Evolutionary conservation across 805 yeast genomes (phyloP), one percentile per base, ranked within the genome.

Genomic region (Jamesozyma jinghongensis): DNA sequence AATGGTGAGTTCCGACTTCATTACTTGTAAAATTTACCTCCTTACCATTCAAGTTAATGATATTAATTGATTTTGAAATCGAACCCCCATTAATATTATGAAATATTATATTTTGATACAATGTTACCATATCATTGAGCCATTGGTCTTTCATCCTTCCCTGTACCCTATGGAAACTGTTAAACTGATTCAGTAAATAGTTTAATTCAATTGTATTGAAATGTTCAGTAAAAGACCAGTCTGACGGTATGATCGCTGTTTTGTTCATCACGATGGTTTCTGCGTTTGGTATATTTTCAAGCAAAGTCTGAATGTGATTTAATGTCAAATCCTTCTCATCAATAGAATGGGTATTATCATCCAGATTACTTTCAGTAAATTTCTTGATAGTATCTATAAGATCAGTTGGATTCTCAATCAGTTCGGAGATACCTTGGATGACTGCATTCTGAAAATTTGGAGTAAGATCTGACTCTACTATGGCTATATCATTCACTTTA

Each of bases 381-480:
- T 11, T 10, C 12, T 18, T 25, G 19, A 36, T 38, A 12, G 69
- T 51, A 3, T 65, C 66, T 51, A 67, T 69, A 16, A 66, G 46
- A 20, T 54, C 43, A 36, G 62, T 62, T 52, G 61, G 62, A 26
- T 51, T 29, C 12, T 67, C 64, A 1, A 81, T 47, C 10, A 72
- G 50, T 14, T 62, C 50, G 41, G 74, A 75, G 2, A 82, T 66
- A 1, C 83, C 86, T 43, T 82, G 85, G 11, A 85, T 74, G 22
- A 73, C 74, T 0, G 88, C 75, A 49, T 76, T 69, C 50, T 79
- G 84, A 34, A 76, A 73, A 38, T 69, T 68, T 1, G 92, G 85
- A 38, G 57, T 61, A 19, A 76, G 56, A 52, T 82, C 81, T 1
- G 69, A 59, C 19, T 77, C 81, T 1, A 80, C 68, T 3, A 82